A percentile compares a stretch with the other conserved stretches of the same genome.
Evolutionary conservation across 164 flowering plant species (phyloP).

Genomic region (Magnolia kwangsiensis): DNA sequence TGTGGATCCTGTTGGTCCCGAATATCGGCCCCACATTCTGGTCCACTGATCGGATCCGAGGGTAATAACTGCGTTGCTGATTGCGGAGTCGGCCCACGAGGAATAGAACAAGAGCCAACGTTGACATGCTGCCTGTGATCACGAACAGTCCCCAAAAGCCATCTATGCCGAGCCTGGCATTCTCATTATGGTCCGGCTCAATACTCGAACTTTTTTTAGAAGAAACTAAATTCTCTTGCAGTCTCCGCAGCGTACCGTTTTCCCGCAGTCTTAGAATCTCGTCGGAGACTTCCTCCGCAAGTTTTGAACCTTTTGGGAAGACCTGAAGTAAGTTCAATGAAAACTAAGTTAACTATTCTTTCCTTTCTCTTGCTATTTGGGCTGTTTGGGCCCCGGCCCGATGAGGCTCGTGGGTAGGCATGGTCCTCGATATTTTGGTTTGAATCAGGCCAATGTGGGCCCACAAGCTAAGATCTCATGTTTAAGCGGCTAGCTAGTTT

Average conservation of each 20-base stretch:
- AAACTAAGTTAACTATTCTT: too few species aligned
- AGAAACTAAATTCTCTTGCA: not conserved
- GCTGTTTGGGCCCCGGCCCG: too few species aligned
- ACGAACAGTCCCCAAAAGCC: conserved; percentile 23
- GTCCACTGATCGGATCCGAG: too few species aligned
- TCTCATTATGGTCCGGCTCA: not conserved
- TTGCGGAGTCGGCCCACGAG: not conserved
- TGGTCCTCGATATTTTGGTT: too few species aligned
- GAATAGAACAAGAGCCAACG: conserved; percentile 8
- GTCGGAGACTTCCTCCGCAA: not conserved
- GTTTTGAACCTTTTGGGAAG: not conserved
- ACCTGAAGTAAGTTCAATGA: not conserved
- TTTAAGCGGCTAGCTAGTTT: too few species aligned
- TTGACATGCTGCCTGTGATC: conserved; percentile 15
- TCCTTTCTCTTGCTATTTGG: too few species aligned
- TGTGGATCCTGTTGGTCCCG: not conserved
- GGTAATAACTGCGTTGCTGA: too few species aligned
- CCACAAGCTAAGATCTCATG: too few species aligned
- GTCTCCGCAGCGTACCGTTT: not conserved
- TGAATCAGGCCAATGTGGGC: too few species aligned
- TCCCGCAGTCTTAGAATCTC: conserved; percentile 2
- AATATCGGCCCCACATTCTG: too few species aligned
- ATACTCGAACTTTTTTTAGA: conserved; percentile 3
- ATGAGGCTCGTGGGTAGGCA: too few species aligned
- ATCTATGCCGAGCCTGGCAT: conserved; percentile 6